Base-by-base conservation (phyloP, 768 basidiomycete genomes). In the Imleria badia region DNA sequence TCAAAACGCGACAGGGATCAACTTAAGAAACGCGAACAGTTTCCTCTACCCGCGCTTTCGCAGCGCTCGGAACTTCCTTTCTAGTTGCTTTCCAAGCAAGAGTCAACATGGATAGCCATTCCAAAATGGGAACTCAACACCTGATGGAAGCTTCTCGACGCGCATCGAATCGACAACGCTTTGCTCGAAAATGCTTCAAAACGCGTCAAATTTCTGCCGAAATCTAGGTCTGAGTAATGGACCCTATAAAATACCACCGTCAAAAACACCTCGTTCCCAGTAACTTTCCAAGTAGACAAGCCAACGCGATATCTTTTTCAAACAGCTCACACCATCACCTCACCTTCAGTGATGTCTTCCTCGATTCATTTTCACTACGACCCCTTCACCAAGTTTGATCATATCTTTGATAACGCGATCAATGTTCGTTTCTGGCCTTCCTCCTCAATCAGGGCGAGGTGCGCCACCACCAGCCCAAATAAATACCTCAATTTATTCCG, bases 341-440 rank as follows among this genome's bases (percentile, higher is more conserved):
- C 11, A 13, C 20, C 72, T 12, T 61, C 5, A 7, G n/a, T 26
- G 14, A 42, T 45, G 56, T 20, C 46, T 3, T 51, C 45, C 8
- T 36, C 51, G 49, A 52, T 42, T 17, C 45, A 29, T 7, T 54
- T 54, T 42, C 35, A 51, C 56, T 58, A 48, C 35, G 34, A 36
- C 12, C 45, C 52, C 5, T 41, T 48, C 39, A 29, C 36, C 12
- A 23, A 29, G 2, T 38, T 58, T 19, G 49, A 41, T 2, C 36
- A 26, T 17, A n/a, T 48, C 23, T 48, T 41, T 26, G 49, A 36
- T 1, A 41, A 51, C 7, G 49, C 48, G 3, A 30, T 54, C 35
- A 47, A 29, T 40, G 36, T 61, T 42, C 58, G 63, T n/a, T 54
- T 54, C 48, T n/a, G 31, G 43, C 45, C 45, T 19, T 76, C 57